phyloP scores from a whole-genome alignment of 257 asterid genomes.

The Pogostemon cablin region DNA sequence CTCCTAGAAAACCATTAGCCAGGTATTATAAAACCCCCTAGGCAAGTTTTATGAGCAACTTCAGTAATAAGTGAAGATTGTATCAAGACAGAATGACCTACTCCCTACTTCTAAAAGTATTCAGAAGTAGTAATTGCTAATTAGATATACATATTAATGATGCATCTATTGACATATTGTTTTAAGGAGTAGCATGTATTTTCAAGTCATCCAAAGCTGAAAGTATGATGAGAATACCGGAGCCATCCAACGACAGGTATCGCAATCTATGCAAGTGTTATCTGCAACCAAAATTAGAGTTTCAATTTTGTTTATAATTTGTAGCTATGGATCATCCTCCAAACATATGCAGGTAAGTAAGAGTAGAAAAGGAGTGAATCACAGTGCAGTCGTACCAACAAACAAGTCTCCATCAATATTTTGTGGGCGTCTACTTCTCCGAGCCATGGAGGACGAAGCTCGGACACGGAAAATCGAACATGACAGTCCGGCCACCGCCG shows the following conservation, averaged over 20 bases:
- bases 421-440: constrained; percentile 42
- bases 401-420: constrained; percentile 54
- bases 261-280: constrained; percentile 67
- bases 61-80: background rate
- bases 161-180: constrained; percentile 2
- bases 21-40: constrained; percentile 1
- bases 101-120: background rate
- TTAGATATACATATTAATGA: background rate
- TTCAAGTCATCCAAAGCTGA: constrained; percentile 26
- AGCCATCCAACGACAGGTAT: constrained; percentile 80
- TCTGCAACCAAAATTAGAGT: constrained; percentile 45
- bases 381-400: constrained; percentile 40
- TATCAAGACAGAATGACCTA: background rate
- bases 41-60: too few relatives aligned
- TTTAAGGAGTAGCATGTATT: constrained; percentile 7
- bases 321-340: background rate
- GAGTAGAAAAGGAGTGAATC: constrained; percentile 1
- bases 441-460: constrained; percentile 38
- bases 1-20: background rate
- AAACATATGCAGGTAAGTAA: constrained; percentile 6
- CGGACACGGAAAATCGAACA: constrained; percentile 29
- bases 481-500: constrained; percentile 16
- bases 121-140: background rate
- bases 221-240: constrained; percentile 48
- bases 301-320: background rate